phyloP scores from a whole-genome alignment of 345 rosid species.

The Raphanus raphanistrum region DNA sequence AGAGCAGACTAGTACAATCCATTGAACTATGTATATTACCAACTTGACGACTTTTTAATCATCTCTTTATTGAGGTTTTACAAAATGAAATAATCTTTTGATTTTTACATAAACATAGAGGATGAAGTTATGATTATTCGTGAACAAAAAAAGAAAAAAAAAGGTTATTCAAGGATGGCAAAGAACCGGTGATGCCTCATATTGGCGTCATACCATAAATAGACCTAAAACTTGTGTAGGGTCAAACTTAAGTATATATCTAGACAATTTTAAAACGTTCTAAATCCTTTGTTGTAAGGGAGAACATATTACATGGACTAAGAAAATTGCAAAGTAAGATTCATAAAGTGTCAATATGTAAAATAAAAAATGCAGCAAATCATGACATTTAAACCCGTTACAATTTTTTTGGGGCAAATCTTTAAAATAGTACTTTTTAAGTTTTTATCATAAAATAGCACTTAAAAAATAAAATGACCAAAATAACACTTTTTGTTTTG shows the following conservation, averaged over 20 bases:
- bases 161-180: neutral
- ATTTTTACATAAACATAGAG: neutral
- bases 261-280: neutral
- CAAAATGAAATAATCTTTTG: neutral
- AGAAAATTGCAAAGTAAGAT: neutral
- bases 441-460: no score
- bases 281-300: neutral
- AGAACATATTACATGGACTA: neutral
- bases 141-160: no score
- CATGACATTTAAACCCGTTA: neutral
- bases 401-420: no score
- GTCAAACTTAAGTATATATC: neutral
- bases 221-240: neutral
- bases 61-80: neutral
- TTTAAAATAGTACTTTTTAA: no score
- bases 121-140: neutral
- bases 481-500: no score
- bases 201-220: neutral
- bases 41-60: neutral
- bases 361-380: neutral
- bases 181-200: neutral
- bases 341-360: neutral
- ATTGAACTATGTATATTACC: neutral
- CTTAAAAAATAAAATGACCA: no score
- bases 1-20: neutral